These are phyloP conservation scores for Athelia psychrophila DNA, from an alignment of 1,284 basidiomycete species.

Conservation along the genomic window DNA sequence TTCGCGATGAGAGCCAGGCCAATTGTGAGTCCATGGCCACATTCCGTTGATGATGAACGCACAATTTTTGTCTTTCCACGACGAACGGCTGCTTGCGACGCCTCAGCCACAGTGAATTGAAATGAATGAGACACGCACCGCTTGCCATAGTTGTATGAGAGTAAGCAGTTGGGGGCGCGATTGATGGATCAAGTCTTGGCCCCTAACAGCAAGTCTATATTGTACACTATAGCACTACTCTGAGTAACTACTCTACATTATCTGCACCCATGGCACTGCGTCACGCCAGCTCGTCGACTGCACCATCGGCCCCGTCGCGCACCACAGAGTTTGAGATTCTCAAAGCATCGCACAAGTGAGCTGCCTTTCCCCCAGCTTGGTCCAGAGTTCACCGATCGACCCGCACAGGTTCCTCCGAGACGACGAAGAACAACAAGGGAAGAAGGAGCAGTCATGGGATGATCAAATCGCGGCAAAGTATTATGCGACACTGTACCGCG, in stretches of 20 bases:
- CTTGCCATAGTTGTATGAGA: conserved; percentile 33
- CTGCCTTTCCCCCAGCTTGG: conserved; percentile 5
- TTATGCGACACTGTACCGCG: conserved; percentile 83
- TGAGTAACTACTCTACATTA: no score
- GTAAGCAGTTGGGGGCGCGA: no score
- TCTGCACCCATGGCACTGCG: no score
- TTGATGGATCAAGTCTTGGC: background rate
- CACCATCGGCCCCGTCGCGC: no score
- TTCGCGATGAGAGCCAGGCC: background rate
- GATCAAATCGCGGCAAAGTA: conserved; percentile 85
- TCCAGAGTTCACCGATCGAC: background rate
- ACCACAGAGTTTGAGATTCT: conserved; percentile 64
- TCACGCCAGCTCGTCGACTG: no score
- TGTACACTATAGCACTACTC: conserved; percentile 5
- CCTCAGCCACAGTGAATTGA: conserved; percentile 1
- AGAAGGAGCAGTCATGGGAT: conserved; percentile 59
- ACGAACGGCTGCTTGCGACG: conserved; percentile 32
- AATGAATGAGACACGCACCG: conserved; percentile 27
- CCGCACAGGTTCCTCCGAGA: conserved; percentile 77
- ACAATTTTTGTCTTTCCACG: conserved; percentile 48
- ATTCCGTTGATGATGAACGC: conserved; percentile 25
- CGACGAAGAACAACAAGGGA: conserved; percentile 47
- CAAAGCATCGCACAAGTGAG: conserved; percentile 59
- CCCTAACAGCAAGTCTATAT: conserved; percentile 5
- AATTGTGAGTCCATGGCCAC: conserved; percentile 16